Evolutionary conservation across 306 rosid species (phyloP).

Genomic region (Ormosia emarginata): DNA sequence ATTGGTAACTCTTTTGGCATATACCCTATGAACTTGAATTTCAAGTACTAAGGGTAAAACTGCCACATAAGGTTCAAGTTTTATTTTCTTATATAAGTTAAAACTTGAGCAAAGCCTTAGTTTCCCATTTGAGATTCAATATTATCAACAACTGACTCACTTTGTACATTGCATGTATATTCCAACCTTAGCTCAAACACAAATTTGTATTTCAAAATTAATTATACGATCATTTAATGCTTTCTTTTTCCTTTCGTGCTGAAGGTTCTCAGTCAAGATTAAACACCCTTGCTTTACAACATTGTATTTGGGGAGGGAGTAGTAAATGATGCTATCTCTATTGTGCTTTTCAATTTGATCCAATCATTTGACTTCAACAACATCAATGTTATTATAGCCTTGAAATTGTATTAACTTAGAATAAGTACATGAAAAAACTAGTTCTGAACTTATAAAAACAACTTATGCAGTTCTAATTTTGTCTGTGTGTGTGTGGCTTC

Average conservation of each 20-base stretch:
- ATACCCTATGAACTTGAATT: too few relatives aligned
- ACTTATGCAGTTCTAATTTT: too few relatives aligned
- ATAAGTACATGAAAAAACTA: too few relatives aligned
- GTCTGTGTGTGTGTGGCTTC: too few relatives aligned
- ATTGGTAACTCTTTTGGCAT: too few relatives aligned
- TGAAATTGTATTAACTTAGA: too few relatives aligned
- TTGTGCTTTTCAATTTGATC: constrained; percentile 77
- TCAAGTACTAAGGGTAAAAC: too few relatives aligned
- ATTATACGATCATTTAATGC: constrained; percentile 1
- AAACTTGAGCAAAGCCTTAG: too few relatives aligned
- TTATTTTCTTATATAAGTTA: too few relatives aligned
- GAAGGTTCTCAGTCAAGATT: constrained; percentile 84
- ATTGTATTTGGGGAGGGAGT: constrained; percentile 80
- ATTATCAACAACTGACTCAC: constrained; percentile 78
- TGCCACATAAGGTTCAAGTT: too few relatives aligned
- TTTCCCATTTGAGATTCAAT: too few relatives aligned
- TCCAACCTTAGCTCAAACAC: not conserved
- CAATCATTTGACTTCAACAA: constrained; percentile 51
- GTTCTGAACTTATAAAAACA: too few relatives aligned
- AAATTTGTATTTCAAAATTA: constrained; percentile 1
- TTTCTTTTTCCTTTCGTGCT: constrained; percentile 14
- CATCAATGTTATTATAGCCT: constrained; percentile 36
- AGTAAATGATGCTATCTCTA: constrained; percentile 79
- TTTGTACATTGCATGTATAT: constrained; percentile 78
- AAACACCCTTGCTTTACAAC: constrained; percentile 77